phyloP scores from a whole-genome alignment of 768 basidiomycete species.

The Leccinum broughii region DNA sequence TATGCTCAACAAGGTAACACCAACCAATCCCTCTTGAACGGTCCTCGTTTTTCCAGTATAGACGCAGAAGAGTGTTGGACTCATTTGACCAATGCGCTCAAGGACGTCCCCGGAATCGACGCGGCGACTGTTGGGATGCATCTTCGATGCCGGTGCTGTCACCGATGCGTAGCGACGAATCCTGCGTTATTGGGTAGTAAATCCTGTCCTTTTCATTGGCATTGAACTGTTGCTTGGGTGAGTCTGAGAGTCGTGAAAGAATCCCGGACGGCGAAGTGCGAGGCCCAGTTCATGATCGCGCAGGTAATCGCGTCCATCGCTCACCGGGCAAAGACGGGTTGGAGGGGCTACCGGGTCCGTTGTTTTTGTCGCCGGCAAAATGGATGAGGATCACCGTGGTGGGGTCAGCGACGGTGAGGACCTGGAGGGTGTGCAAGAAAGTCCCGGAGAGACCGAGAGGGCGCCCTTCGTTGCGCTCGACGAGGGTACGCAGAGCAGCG shows the following conservation, averaged over 20 bases:
- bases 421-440: slow-evolving; percentile 22
- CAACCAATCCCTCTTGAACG: too few relatives aligned
- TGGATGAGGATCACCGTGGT: slow-evolving; percentile 30
- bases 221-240: slow-evolving; percentile 13
- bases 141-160: slow-evolving; percentile 57
- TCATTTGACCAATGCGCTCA: too few relatives aligned
- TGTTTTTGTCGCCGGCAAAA: slow-evolving; percentile 32
- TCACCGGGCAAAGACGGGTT: slow-evolving; percentile 11
- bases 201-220: slow-evolving; percentile 31
- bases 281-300: slow-evolving; percentile 60
- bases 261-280: slow-evolving; percentile 55
- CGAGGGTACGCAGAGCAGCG: slow-evolving; percentile 19
- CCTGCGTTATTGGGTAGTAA: slow-evolving; percentile 66
- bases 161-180: slow-evolving; percentile 75
- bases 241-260: slow-evolving; percentile 29
- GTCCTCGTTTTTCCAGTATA: too few relatives aligned
- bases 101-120: too few relatives aligned
- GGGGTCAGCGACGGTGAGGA: slow-evolving; percentile 31
- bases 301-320: slow-evolving; percentile 28
- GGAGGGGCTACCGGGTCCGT: slow-evolving; percentile 32
- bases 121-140: slow-evolving; percentile 32
- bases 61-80: too few relatives aligned
- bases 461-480: slow-evolving; percentile 35
- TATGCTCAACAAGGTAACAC: too few relatives aligned
- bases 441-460: slow-evolving; percentile 32